Base-by-base conservation (phyloP, 768 basidiomycete genomes). In the Termitomyces sp. region DNA sequence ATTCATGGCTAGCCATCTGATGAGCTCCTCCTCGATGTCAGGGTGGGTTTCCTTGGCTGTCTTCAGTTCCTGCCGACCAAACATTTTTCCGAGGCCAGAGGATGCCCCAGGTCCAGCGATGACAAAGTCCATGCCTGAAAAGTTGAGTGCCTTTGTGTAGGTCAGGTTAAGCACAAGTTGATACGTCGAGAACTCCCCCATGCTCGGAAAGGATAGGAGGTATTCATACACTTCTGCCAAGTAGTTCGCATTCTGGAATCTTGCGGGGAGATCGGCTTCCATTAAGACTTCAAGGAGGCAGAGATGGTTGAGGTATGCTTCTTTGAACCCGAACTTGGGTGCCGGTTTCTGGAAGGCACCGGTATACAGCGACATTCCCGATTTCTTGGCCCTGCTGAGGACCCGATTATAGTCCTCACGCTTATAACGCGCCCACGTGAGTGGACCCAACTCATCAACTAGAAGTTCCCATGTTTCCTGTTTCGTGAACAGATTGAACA, bases 131-230 rank as follows among this genome's bases (percentile, higher is more conserved):
- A 82, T 73, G 55, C 80, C 79, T 55, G 83, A 82, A 63, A 84
- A 90, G 63, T 84, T 78, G 56, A 89, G 66, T 32, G 84, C 66
- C 4, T 70, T 62, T 14, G 83, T 78, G 67, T 88, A 88, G 10
- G 81, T 80, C 24, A 87, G 72, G 58, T 79, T 80, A 50, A 86
- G 68, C 50, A 86, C 69, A 38, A 86, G 81, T 67, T 92, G 90
- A 66, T 84, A 88, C 0, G 85, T 78, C 36, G 79, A 83, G 68
- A 92, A 92, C 32, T 79, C 78, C n/a, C 85, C 90, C 80, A 91
- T 83, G 62, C 87, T 80, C 0, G 83, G 88, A 63, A 81, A 90
- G 3, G 79, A 74, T 26, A 74, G 70, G 26, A 90, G 62, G 56
- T 74, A 78, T 48, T 85, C 83, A 63, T 79, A 90, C 24, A 88